phyloP scores from a whole-genome alignment of 2,329 filamentous ascomycete species.

The Pseudohalonectria lignicola region DNA sequence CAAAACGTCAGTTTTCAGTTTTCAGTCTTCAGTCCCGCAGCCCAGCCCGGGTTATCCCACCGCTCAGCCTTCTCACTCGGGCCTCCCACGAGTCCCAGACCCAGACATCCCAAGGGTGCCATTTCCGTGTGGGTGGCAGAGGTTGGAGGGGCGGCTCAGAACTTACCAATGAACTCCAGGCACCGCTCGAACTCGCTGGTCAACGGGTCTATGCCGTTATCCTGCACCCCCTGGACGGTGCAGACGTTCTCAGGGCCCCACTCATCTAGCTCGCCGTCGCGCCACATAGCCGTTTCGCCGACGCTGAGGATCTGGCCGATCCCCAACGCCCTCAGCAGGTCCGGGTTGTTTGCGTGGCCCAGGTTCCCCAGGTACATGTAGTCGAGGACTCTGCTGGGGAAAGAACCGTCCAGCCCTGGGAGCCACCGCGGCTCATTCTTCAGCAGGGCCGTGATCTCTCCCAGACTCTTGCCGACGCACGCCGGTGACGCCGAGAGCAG shows the following conservation, averaged over 20 bases:
- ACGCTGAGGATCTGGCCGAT: conserved; percentile 86
- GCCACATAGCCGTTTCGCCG: conserved; percentile 80
- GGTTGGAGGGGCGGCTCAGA: no score
- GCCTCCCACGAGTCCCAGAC: no score
- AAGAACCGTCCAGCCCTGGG: conserved; percentile 71
- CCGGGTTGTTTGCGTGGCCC: conserved; percentile 86
- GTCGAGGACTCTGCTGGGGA: conserved; percentile 78
- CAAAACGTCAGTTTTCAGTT: no score
- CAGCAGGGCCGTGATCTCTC: conserved; percentile 40
- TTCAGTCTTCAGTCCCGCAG: no score
- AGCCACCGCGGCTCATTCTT: conserved; percentile 69
- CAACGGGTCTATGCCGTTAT: conserved; percentile 91
- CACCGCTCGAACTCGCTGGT: conserved; percentile 78
- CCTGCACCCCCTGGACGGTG: conserved; percentile 76
- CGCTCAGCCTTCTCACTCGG: no score
- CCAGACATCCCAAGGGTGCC: no score
- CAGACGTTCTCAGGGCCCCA: conserved; percentile 76
- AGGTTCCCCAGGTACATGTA: conserved; percentile 97
- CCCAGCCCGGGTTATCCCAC: no score
- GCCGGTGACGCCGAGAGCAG: conserved; percentile 62
- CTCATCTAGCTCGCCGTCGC: conserved; percentile 52
- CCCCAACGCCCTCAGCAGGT: conserved; percentile 66
- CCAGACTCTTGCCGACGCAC: conserved; percentile 33
- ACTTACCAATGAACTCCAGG: conserved; percentile 83
- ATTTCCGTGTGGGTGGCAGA: no score